Evolutionary conservation across 495 filamentous ascomycete genomes (phyloP).

Genomic region (Niebla homalea): DNA sequence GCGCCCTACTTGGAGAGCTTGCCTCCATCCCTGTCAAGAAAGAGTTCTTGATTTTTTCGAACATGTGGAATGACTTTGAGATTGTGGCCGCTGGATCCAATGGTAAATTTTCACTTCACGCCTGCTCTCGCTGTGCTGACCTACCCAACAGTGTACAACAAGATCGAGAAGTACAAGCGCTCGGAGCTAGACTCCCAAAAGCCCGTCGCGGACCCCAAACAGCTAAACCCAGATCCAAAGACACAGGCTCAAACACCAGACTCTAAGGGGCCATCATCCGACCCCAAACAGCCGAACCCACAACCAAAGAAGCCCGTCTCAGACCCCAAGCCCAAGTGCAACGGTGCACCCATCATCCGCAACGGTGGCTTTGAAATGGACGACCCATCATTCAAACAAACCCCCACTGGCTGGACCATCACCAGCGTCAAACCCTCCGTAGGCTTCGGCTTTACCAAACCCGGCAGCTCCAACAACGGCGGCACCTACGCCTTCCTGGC

Average conservation of each 20-base stretch:
- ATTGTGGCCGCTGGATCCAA: neutral
- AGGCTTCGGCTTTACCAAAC: constrained; percentile 4
- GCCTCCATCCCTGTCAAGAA: neutral
- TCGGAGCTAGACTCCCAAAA: no score
- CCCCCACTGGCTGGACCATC: constrained; percentile 2
- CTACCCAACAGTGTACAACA: neutral
- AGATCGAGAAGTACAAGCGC: neutral
- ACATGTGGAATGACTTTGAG: neutral
- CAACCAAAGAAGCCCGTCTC: no score
- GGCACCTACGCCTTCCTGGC: constrained; percentile 5
- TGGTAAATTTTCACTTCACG: neutral
- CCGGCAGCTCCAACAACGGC: constrained; percentile 3
- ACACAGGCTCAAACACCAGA: no score
- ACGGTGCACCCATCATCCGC: neutral
- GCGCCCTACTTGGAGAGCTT: neutral
- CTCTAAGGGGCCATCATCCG: no score
- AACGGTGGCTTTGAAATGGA: constrained; percentile 1
- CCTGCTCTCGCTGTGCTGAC: neutral
- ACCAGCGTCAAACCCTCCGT: neutral
- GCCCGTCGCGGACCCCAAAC: no score
- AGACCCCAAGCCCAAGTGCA: neutral
- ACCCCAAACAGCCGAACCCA: no score
- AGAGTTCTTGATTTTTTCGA: neutral
- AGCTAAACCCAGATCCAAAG: no score
- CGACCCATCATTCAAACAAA: neutral